Evolutionary conservation across 805 yeast genomes (phyloP).

Genomic region (Starmera quercuum): DNA sequence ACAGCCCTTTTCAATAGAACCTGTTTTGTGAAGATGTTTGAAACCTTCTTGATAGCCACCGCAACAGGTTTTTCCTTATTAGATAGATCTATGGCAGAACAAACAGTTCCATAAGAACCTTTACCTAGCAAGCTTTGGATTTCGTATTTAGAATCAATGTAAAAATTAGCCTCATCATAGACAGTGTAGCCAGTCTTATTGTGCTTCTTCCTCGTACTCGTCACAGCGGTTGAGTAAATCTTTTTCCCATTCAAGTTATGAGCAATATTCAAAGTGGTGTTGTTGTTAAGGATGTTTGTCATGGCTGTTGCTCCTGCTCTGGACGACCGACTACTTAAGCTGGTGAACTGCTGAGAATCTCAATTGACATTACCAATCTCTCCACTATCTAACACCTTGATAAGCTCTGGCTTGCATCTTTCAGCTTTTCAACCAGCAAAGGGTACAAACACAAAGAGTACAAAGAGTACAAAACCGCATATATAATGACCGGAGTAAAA

Average conservation of each 20-base stretch:
- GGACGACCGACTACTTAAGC: too few relatives aligned
- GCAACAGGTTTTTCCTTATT: constrained; percentile 21
- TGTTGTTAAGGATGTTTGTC: constrained; percentile 6
- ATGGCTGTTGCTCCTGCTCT: too few relatives aligned
- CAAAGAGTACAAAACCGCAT: too few relatives aligned
- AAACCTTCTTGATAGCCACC: constrained; percentile 78
- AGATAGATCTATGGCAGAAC: constrained; percentile 57
- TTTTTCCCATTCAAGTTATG: not conserved
- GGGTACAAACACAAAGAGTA: too few relatives aligned
- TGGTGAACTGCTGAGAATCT: too few relatives aligned
- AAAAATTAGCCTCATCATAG: constrained; percentile 51
- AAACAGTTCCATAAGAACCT: constrained; percentile 84
- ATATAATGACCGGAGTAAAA: too few relatives aligned
- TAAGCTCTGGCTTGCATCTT: too few relatives aligned
- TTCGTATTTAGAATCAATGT: constrained; percentile 53
- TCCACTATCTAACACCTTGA: too few relatives aligned
- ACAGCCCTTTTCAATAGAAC: constrained; percentile 71
- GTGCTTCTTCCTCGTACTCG: not conserved
- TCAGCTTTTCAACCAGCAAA: too few relatives aligned
- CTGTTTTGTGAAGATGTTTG: constrained; percentile 58
- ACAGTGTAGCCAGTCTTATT: constrained; percentile 22
- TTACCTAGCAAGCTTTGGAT: constrained; percentile 59
- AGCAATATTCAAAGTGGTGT: constrained; percentile 1
- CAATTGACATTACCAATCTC: too few relatives aligned
- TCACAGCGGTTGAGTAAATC: not conserved